Evolutionary conservation across 2,329 filamentous ascomycete genomes (phyloP).

Genomic region (Sporothrix inflata): DNA sequence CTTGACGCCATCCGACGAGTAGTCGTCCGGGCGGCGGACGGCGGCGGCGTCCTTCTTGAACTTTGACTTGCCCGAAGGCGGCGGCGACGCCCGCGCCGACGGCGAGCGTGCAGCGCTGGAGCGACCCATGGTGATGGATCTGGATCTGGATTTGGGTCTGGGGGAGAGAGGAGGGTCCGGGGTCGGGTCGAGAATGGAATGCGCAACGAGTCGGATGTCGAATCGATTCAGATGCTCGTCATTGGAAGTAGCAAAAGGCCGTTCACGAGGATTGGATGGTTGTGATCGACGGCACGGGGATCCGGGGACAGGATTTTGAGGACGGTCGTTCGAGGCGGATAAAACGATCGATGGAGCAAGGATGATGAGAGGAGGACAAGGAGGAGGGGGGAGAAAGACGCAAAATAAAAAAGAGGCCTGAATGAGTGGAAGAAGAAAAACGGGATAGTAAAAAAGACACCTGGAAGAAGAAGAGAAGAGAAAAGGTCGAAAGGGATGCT

Average conservation of each 20-base stretch:
- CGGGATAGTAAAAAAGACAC: constrained; percentile 4
- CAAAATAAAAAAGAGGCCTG: constrained; percentile 11
- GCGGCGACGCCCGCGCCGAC: constrained; percentile 21
- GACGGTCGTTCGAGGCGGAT: neutral
- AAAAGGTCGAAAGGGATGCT: constrained; percentile 15
- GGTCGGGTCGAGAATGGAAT: neutral
- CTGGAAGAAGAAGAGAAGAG: neutral
- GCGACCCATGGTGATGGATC: constrained; percentile 30
- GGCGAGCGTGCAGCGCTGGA: constrained; percentile 28
- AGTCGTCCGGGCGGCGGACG: constrained; percentile 52
- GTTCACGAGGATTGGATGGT: neutral
- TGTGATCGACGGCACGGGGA: neutral
- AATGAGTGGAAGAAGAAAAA: constrained; percentile 12
- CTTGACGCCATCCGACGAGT: constrained; percentile 76
- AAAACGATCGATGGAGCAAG: constrained; percentile 8
- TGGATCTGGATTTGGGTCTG: no score
- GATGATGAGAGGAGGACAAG: neutral
- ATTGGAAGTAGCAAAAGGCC: neutral
- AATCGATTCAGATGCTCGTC: constrained; percentile 19
- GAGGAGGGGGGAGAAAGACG: neutral
- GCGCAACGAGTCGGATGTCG: neutral
- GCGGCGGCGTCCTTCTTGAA: constrained; percentile 21
- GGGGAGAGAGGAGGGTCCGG: no score
- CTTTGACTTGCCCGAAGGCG: constrained; percentile 35
- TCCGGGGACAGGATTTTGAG: neutral